Evolutionary conservation across 208 protist genomes (phyloP), one percentile per base, ranked within the genome.

Genomic region (Trypanosoma grayi): DNA sequence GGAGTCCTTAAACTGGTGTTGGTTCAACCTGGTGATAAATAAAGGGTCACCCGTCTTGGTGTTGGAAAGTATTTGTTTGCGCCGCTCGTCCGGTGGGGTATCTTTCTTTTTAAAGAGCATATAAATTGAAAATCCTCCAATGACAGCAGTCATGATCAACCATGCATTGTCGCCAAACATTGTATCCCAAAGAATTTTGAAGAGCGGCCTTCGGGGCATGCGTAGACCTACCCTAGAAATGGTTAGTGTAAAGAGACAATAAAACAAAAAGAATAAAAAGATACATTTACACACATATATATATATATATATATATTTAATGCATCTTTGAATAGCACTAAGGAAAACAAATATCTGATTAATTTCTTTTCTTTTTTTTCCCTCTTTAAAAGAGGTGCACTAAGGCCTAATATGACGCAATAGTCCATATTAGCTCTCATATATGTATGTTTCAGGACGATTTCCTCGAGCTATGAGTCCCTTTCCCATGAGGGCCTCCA

Each of bases 401-500:
- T 53, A 44, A 63, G 56, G 58, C 20, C 36, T 39, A 61, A 64
- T 45, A 34, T 36, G n/a, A 45, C 43, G 4, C n/a, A 56, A 43
- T 41, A 5, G 24, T 41, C 36, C 25, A 27, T 31, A 28, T 52
- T 45, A 71, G 20, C 2, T 33, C 16, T 65, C 65, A 37, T 62
- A 83, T 10, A 76, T 47, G 45, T 83, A 76, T 3, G 63, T 67
- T 18, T 58, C 51, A 10, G 44, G 52, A 43, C 60, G 34, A 25
- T 60, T 53, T 33, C 66, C 74, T 33, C 87, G 73, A 0, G 66
- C 62, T 27, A 94, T 60, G 22, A 87, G 73, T 14, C 83, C 80
- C 34, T 86, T 87, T 27, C 80, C 79, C n/a, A 91, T 87, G 5
- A 94, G 61, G 16, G 41, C 44, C n/a, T 83, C 77, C 11, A 94